A percentile compares a stretch with the other conserved stretches of the same genome.
Conservation (phyloP, 176 grass and related monocot species). For the Cymbopogon citratus region DNA sequence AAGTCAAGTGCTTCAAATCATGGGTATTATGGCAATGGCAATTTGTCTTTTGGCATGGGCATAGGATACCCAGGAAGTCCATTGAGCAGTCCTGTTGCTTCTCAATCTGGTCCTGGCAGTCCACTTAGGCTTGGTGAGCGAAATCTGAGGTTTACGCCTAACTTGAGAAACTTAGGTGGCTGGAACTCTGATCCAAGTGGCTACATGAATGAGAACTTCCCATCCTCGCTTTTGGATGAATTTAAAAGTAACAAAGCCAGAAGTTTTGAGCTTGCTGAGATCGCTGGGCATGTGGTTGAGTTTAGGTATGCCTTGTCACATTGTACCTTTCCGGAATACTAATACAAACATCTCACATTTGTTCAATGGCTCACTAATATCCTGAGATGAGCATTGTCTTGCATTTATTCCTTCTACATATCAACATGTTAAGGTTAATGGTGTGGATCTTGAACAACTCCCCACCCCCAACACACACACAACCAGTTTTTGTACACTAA, state of each 20-base stretch:
- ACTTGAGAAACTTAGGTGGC: conserved; percentile 48
- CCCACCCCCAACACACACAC: no score
- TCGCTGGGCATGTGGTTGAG: conserved; percentile 82
- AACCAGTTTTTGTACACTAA: neutral
- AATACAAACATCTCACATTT: neutral
- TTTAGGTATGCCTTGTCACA: conserved; percentile 58
- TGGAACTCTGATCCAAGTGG: conserved; percentile 60
- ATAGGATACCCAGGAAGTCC: conserved; percentile 63
- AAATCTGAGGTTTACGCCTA: conserved; percentile 56
- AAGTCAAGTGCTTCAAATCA: conserved; percentile 62
- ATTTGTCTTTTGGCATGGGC: conserved; percentile 48
- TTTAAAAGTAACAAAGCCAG: conserved; percentile 91
- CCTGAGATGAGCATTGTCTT: neutral
- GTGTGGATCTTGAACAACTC: neutral
- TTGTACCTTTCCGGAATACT: neutral
- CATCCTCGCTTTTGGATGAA: conserved; percentile 88
- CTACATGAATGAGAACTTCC: conserved; percentile 58
- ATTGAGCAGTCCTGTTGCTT: conserved; percentile 60
- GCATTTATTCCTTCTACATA: conserved; percentile 19
- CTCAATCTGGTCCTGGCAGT: conserved; percentile 57
- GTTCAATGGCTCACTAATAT: neutral
- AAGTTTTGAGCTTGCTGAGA: conserved; percentile 96
- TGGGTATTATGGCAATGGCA: conserved; percentile 63
- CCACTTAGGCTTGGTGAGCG: conserved; percentile 67
- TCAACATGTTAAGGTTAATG: neutral